Conservation (phyloP, 306 rosid species). For the Datisca glomerata region DNA sequence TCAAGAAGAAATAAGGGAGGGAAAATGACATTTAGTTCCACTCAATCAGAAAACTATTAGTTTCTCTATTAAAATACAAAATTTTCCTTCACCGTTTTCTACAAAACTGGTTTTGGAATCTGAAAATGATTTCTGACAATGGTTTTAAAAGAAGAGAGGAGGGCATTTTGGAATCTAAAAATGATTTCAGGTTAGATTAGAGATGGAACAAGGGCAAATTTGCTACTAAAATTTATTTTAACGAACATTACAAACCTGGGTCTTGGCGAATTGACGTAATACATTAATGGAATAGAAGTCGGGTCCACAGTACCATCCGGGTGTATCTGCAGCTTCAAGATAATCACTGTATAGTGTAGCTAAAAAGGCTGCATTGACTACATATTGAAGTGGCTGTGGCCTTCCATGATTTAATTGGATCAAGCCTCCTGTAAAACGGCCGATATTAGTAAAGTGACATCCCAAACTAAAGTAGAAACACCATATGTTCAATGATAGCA, state of each 20-base stretch:
- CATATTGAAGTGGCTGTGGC: slow-evolving; percentile 96
- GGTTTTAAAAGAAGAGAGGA: too few species aligned
- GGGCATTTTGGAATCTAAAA: too few species aligned
- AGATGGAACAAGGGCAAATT: too few species aligned
- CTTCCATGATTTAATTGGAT: slow-evolving; percentile 87
- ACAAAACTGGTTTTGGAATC: too few species aligned
- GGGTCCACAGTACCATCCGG: slow-evolving; percentile 99
- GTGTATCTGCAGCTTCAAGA: slow-evolving; percentile 95
- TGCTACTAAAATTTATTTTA: too few species aligned
- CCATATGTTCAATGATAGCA: not conserved
- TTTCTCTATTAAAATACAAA: too few species aligned
- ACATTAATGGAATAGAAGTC: slow-evolving; percentile 74
- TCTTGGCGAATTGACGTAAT: slow-evolving; percentile 75
- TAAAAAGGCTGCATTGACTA: slow-evolving; percentile 91
- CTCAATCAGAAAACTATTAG: too few species aligned
- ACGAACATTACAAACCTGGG: slow-evolving; percentile 39
- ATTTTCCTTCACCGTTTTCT: too few species aligned
- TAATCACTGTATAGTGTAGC: slow-evolving; percentile 88
- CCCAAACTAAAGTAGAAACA: not conserved
- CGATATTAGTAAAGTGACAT: not conserved
- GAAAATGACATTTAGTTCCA: too few species aligned
- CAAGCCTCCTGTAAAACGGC: slow-evolving; percentile 60
- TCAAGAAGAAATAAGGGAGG: too few species aligned
- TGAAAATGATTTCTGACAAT: too few species aligned
- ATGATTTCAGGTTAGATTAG: too few species aligned